Base-by-base conservation (phyloP, 108 stramenopile species). In the Pseudonitzschia multiseries region DNA sequence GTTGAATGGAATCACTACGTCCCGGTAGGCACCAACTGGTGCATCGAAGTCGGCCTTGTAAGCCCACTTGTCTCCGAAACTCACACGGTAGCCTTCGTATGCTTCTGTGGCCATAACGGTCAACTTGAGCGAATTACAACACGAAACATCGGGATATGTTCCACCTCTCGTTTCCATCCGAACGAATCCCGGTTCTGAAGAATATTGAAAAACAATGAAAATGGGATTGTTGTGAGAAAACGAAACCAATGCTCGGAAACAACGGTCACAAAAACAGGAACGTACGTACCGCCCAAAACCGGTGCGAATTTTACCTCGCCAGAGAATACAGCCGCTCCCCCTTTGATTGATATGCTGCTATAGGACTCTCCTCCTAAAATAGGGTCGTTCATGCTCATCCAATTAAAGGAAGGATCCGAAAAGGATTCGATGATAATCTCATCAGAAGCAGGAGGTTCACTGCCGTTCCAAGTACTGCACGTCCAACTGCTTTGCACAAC, bases 291-390 rank as follows among this genome's bases (percentile, higher is more conserved):
- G n/a, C 74, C 68, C 33, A 84, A 68, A 32, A 77, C 77, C 1
- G 76, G 79, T 32, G 80, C 79, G 44, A 73, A 57, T 17, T 69
- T 76, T 8, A 76, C 75, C 60, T 80, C 65, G 40, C 83, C 83
- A 29, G 65, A 50, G 72, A 84, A 84, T 1, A 57, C 42, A 18
- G 59, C 83, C 10, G 74, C 40, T 15, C 73, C 73, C 4, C 26
- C 29, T 26, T 78, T 28, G 27, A 81, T 75, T 13, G 64, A 46
- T 28, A 84, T 57, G 46, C 57, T 74, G 17, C 77, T 69, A 3
- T 51, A 68, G 4, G 80, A 81, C 36, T 75, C 60, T 29, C 84
- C 84, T 36, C 84, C 84, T 80, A 84, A 81, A 33, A 84, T 77
- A 21, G 84, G 84, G 72, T 84, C 84, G 65, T 84, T 84, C 70